These are phyloP conservation scores for Niveomyces coronatus DNA, from an alignment of 2,329 filamentous ascomycete genomes.

Conservation along the genomic window DNA sequence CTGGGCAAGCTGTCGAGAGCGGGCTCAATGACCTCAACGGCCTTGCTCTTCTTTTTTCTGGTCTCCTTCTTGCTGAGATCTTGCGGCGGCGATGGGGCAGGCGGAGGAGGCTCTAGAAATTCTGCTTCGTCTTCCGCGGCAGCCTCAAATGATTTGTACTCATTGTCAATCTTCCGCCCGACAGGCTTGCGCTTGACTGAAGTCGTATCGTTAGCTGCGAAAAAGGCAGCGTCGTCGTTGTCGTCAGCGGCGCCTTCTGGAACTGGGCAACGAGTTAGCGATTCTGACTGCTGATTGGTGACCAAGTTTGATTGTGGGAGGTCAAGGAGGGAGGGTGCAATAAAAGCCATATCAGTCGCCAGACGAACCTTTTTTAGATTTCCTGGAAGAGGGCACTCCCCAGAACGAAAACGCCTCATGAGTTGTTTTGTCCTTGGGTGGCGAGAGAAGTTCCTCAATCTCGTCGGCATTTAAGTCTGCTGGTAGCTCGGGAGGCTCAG, in stretches of 20 bases:
- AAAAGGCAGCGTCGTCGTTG: constrained; percentile 31
- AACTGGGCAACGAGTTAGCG: constrained; percentile 40
- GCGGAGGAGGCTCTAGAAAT: constrained; percentile 25
- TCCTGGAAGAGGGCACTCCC: constrained; percentile 37
- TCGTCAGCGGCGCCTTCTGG: constrained; percentile 32
- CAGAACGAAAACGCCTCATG: constrained; percentile 46
- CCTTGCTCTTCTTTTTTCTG: constrained; percentile 29
- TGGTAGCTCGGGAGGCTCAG: constrained; percentile 12
- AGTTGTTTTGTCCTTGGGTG: constrained; percentile 21
- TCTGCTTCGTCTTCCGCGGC: constrained; percentile 28
- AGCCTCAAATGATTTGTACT: constrained; percentile 45
- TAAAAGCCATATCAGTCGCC: too few relatives aligned
- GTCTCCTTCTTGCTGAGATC: constrained; percentile 28
- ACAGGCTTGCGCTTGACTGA: constrained; percentile 40
- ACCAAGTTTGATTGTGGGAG: background rate
- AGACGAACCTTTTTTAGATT: constrained; percentile 32
- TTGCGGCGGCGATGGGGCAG: constrained; percentile 24
- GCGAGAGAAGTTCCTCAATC: constrained; percentile 30
- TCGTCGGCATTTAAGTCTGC: constrained; percentile 30
- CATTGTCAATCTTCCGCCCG: constrained; percentile 44
- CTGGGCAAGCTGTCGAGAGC: constrained; percentile 22
- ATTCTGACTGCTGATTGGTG: constrained; percentile 32
- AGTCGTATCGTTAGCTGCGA: constrained; percentile 23
- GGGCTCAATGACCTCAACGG: constrained; percentile 19
- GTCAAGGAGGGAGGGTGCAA: too few relatives aligned